These are phyloP conservation scores for Tolypocladium inflatum DNA, from an alignment of 2,329 filamentous ascomycete genomes.

Conservation along the genomic window DNA sequence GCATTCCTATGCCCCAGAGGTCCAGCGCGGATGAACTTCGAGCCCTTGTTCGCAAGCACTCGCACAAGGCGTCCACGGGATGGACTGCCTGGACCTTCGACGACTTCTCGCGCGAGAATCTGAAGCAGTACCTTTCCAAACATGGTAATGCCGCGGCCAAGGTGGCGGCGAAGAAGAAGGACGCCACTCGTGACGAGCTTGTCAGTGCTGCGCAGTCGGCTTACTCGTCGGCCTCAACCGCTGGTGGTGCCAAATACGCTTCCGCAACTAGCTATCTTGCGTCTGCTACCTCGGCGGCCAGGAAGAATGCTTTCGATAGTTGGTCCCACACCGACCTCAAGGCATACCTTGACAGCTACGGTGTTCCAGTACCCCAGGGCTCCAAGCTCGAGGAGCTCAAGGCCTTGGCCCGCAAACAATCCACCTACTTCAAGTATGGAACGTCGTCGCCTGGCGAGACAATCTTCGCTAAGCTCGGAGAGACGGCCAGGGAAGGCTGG, in stretches of 20 bases:
- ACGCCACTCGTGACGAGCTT: conserved; percentile 64
- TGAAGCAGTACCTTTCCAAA: conserved; percentile 47
- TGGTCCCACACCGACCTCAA: conserved; percentile 71
- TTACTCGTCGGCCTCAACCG: conserved; percentile 49
- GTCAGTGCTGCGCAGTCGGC: conserved; percentile 53
- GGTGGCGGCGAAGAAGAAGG: conserved; percentile 52
- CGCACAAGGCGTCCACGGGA: conserved; percentile 58
- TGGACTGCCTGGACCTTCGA: conserved; percentile 74
- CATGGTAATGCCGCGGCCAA: conserved; percentile 46
- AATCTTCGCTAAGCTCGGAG: conserved; percentile 53
- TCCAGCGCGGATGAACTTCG: conserved; percentile 65
- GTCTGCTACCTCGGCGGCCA: conserved; percentile 54
- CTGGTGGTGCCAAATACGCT: conserved; percentile 49
- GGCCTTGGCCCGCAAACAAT: conserved; percentile 61
- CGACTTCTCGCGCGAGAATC: conserved; percentile 61
- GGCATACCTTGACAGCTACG: conserved; percentile 70
- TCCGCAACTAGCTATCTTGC: conserved; percentile 64
- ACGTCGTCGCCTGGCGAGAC: conserved; percentile 57
- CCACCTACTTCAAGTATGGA: conserved; percentile 69
- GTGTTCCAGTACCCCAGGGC: conserved; percentile 57
- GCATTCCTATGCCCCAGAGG: conserved; percentile 63
- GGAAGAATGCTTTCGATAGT: conserved; percentile 57
- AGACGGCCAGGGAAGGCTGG: conserved; percentile 35
- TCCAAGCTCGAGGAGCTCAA: conserved; percentile 60
- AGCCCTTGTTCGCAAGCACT: conserved; percentile 63